Evolutionary conservation across 257 asterid genomes (phyloP).

Genomic region (Solanum sitiens): DNA sequence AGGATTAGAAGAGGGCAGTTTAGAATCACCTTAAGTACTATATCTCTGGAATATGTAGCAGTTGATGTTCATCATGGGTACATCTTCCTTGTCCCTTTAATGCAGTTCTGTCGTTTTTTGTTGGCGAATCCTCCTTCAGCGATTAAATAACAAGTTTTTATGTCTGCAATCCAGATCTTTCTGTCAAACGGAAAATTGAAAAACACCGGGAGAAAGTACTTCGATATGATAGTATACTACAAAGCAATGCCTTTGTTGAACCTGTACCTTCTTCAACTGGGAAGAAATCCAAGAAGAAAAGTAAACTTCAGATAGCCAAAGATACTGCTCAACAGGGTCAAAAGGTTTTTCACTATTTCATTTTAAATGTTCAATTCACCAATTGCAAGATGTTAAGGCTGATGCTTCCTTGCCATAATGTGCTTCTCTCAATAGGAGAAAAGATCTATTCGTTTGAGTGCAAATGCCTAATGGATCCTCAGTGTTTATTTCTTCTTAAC

Average conservation of each 20-base stretch:
- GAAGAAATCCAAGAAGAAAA: slow-evolving; percentile 43
- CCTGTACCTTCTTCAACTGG: slow-evolving; percentile 64
- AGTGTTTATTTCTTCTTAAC: background rate
- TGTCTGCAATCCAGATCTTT: slow-evolving; percentile 42
- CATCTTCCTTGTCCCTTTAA: background rate
- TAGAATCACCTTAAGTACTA: background rate
- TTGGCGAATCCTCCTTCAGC: background rate
- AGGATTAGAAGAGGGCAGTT: background rate
- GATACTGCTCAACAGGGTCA: slow-evolving; percentile 13
- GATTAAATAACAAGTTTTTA: background rate
- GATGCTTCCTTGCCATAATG: background rate
- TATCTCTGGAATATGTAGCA: background rate
- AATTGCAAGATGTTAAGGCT: background rate
- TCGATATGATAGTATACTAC: slow-evolving; percentile 64
- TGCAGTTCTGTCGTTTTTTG: background rate
- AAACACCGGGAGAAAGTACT: slow-evolving; percentile 69
- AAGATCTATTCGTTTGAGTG: background rate
- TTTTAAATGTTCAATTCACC: background rate
- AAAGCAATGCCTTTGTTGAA: slow-evolving; percentile 65
- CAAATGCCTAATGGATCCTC: background rate
- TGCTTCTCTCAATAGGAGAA: background rate
- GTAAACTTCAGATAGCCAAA: slow-evolving; percentile 18
- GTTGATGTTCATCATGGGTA: background rate
- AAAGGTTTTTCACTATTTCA: slow-evolving; percentile 28
- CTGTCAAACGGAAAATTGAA: slow-evolving; percentile 79